phyloP scores from a whole-genome alignment of 192 early-diverging fungal species.

The Dimargaris xerosporica region DNA sequence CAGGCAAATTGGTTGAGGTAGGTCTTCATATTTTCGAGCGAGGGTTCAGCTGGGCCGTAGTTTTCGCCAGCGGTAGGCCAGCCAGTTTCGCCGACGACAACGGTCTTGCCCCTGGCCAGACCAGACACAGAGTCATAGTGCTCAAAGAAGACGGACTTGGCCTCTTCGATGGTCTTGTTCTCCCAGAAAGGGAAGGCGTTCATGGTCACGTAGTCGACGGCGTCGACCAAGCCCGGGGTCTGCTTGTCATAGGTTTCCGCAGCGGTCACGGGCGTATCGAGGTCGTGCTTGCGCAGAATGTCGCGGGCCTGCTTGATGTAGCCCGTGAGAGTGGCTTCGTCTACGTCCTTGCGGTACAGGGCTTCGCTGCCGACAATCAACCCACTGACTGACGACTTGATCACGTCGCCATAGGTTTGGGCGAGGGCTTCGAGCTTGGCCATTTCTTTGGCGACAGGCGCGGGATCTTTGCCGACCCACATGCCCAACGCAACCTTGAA shows the following conservation, averaged over 20 bases:
- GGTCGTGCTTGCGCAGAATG: slow-evolving; percentile 23
- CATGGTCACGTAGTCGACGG: slow-evolving; percentile 41
- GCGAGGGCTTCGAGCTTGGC: slow-evolving; percentile 25
- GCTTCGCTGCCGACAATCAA: slow-evolving; percentile 50
- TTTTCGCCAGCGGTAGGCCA: slow-evolving; percentile 40
- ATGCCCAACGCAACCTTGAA: slow-evolving; percentile 45
- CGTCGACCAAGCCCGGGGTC: slow-evolving; percentile 21
- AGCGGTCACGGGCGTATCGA: slow-evolving; percentile 21
- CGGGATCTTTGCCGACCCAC: slow-evolving; percentile 41
- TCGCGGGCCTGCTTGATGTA: slow-evolving; percentile 32
- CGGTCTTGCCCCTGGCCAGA: slow-evolving; percentile 29
- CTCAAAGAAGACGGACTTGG: slow-evolving; percentile 35
- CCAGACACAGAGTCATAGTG: slow-evolving; percentile 30
- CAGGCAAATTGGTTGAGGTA: slow-evolving; percentile 45
- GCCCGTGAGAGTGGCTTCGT: slow-evolving; percentile 20
- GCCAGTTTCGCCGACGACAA: slow-evolving; percentile 50
- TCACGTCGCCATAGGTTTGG: slow-evolving; percentile 17
- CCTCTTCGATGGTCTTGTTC: slow-evolving; percentile 24
- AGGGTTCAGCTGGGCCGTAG: slow-evolving; percentile 32
- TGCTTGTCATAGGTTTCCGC: slow-evolving; percentile 27
- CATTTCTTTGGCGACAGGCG: slow-evolving; percentile 23
- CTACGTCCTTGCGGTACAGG: slow-evolving; percentile 38
- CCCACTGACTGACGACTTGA: slow-evolving; percentile 29
- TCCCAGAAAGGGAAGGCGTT: slow-evolving; percentile 60
- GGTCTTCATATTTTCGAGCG: slow-evolving; percentile 38